A percentile compares a stretch with the other conserved stretches of the same genome.
Evolutionary conservation across 176 grass and related monocot genomes (phyloP).

Genomic region (Oropetium thomaeum): DNA sequence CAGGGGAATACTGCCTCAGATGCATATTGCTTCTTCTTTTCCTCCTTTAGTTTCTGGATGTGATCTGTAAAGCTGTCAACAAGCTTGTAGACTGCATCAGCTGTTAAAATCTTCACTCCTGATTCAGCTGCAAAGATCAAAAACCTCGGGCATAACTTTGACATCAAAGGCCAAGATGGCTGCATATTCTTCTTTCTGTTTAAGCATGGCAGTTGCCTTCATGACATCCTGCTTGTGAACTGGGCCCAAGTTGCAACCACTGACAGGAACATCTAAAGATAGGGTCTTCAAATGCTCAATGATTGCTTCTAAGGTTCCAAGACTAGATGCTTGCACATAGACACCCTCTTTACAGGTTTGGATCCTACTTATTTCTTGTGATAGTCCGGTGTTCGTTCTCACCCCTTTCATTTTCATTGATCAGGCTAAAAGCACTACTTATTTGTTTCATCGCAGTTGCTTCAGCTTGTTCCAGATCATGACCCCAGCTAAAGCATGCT

Average conservation of each 20-base stretch:
- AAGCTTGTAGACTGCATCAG: constrained; percentile 69
- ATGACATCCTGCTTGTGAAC: constrained; percentile 76
- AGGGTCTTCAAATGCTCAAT: constrained; percentile 44
- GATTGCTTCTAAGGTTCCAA: constrained; percentile 62
- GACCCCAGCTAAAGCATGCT: constrained; percentile 55
- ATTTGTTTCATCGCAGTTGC: constrained; percentile 7
- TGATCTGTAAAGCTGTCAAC: constrained; percentile 63
- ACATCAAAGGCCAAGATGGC: constrained; percentile 77
- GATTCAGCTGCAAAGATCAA: constrained; percentile 53
- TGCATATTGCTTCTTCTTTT: constrained; percentile 54
- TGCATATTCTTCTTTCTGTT: constrained; percentile 67
- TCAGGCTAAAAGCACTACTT: background rate
- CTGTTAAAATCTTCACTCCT: constrained; percentile 56
- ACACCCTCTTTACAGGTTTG: constrained; percentile 48
- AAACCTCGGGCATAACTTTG: constrained; percentile 64
- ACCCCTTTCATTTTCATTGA: background rate
- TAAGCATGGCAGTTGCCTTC: constrained; percentile 66
- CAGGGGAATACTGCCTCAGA: constrained; percentile 62
- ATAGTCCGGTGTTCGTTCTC: background rate
- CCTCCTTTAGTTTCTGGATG: constrained; percentile 52
- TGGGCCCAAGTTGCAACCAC: constrained; percentile 58
- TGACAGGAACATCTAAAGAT: constrained; percentile 48
- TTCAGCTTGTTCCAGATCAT: constrained; percentile 47
- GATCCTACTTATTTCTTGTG: constrained; percentile 3
- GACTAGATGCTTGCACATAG: constrained; percentile 68